Conservation (phyloP, 495 filamentous ascomycete genomes). For the Sabuloglossum arenarium region DNA sequence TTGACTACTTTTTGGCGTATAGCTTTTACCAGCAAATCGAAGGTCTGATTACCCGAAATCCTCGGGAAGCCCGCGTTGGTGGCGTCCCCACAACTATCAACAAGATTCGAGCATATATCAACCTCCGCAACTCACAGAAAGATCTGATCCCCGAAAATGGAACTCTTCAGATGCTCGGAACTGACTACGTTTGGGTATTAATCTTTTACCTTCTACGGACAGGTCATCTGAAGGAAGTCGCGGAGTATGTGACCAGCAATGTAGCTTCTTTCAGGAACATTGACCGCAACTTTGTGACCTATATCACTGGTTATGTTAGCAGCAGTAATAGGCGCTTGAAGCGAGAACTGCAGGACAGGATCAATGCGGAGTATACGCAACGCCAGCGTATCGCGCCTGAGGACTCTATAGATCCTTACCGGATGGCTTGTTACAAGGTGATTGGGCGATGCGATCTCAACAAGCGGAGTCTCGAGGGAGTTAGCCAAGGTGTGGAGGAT, state of each 20-base stretch:
- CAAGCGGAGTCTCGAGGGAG: slow-evolving; percentile 56
- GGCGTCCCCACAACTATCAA: slow-evolving; percentile 71
- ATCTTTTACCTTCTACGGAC: slow-evolving; percentile 82
- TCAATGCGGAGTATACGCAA: slow-evolving; percentile 75
- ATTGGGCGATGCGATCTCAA: slow-evolving; percentile 82
- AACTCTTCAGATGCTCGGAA: slow-evolving; percentile 49
- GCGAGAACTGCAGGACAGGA: slow-evolving; percentile 59
- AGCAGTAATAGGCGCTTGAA: slow-evolving; percentile 48
- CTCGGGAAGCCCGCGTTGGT: slow-evolving; percentile 72
- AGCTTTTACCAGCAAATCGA: slow-evolving; percentile 54
- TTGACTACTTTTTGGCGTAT: background rate
- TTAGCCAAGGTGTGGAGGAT: slow-evolving; percentile 69
- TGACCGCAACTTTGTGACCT: slow-evolving; percentile 77
- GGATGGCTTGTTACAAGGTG: slow-evolving; percentile 94
- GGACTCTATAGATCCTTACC: slow-evolving; percentile 78
- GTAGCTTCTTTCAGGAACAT: slow-evolving; percentile 60
- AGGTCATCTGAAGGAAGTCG: slow-evolving; percentile 66
- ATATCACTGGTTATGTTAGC: slow-evolving; percentile 62
- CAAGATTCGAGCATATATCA: slow-evolving; percentile 81
- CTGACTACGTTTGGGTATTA: slow-evolving; percentile 79
- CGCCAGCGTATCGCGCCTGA: slow-evolving; percentile 65
- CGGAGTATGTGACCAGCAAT: slow-evolving; percentile 64
- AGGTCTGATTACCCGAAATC: slow-evolving; percentile 53
- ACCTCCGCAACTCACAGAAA: slow-evolving; percentile 50
- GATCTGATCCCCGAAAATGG: slow-evolving; percentile 58